Base-by-base conservation (phyloP, 768 basidiomycete species). In the Saitozyma podzolica region DNA sequence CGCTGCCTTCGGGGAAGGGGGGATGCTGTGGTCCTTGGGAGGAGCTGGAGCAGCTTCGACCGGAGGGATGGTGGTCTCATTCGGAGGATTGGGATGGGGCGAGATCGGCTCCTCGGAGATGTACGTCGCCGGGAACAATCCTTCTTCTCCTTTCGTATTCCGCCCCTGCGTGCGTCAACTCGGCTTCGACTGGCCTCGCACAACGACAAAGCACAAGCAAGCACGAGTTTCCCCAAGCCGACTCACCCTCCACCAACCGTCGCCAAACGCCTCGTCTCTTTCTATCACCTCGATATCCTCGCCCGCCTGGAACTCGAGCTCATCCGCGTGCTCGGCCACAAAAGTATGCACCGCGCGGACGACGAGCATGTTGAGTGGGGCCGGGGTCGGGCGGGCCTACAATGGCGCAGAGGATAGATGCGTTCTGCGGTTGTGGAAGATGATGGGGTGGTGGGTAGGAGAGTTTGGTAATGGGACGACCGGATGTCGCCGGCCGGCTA, bases 191-290 rank as follows among this genome's bases (percentile, higher is more conserved):
- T 53, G 39, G 39, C 16, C 19, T 40, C 6, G 50, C 10, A 62
- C 13, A 4, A 41, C 41, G 9, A 16, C 3, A 40, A 37, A 11
- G 11, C 45, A 17, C n/a, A 11, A 11, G 45, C 45, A 17, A 47
- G 45, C 45, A 47, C 11, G 54, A 61, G 40, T 48, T 14, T 65
- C 58, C 65, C n/a, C 19, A 5, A 29, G n/a, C 17, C 47, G 13
- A 80, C 84, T 75, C 59, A 88, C 88, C 84, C 86, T 84, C 92
- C 92, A 98, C 96, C 96, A 98, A 16, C 95, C 96, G 79, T 99
- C 96, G 17, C 86, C 86, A 76, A 90, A 98, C 61, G 86, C 80
- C 67, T 98, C 96, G 75, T 98, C 96, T 81, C 86, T 91, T 82
- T 98, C 95, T 48, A 97, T 61, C 39, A 99, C 87, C 73, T 91